Conservation (phyloP, 768 basidiomycete species). For the Agaricus sinodeliciosus region DNA sequence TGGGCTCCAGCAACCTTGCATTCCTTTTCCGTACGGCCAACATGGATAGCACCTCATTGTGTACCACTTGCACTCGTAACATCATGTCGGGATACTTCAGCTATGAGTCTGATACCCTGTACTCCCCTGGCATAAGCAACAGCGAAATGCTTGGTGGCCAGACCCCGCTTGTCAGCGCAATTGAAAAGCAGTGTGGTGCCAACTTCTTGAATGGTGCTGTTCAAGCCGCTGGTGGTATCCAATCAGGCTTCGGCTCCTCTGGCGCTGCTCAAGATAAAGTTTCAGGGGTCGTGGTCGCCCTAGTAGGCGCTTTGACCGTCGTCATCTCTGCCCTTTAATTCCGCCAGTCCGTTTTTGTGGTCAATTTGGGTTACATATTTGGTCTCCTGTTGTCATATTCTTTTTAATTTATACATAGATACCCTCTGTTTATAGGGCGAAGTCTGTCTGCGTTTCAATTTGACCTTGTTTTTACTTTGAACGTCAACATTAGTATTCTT, state of each 20-base stretch:
- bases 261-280: conserved; percentile 19
- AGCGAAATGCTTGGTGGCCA: conserved; percentile 67
- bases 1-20: conserved; percentile 52
- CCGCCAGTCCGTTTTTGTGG: not conserved
- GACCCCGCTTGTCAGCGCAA: conserved; percentile 51
- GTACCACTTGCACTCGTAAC: conserved; percentile 76
- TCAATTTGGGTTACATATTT: not conserved
- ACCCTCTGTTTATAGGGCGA: conserved; percentile 5
- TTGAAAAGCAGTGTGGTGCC: conserved; percentile 58
- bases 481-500: not conserved
- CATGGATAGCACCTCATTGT: conserved; percentile 48
- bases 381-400: conserved; percentile 5
- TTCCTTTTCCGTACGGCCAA: conserved; percentile 72
- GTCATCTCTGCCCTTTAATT: conserved; percentile 6
- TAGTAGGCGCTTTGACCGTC: conserved; percentile 15
- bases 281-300: conserved; percentile 17
- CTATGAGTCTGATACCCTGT: conserved; percentile 66
- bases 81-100: conserved; percentile 71
- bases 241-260: conserved; percentile 20
- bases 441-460: not conserved
- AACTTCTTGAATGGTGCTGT: conserved; percentile 65
- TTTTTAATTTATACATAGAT: conserved; percentile 11
- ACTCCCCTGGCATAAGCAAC: conserved; percentile 64
- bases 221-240: conserved; percentile 56
- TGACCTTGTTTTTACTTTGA: not conserved